Conservation (phyloP, 75 land plant species). For the Sequoiadendron giganteum region DNA sequence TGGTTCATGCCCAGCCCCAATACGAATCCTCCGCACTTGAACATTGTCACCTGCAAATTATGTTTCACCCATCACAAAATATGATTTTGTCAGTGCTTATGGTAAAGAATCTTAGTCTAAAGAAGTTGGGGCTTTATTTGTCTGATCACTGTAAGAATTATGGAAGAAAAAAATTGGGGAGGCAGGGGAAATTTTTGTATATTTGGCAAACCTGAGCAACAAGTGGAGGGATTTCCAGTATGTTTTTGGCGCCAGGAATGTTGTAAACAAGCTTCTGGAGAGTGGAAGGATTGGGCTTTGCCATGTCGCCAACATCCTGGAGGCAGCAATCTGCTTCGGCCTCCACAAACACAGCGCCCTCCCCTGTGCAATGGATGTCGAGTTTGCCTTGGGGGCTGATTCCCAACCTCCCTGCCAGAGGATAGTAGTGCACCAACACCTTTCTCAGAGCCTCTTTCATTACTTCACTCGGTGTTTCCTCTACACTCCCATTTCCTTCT, state of each 20-base stretch:
- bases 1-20: slow-evolving; percentile 83
- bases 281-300: slow-evolving; percentile 66
- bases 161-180: too few relatives aligned
- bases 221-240: slow-evolving; percentile 76
- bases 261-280: slow-evolving; percentile 85
- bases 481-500: slow-evolving; percentile 11
- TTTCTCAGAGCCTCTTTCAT: slow-evolving; percentile 60
- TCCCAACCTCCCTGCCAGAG: slow-evolving; percentile 81
- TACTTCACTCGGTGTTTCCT: slow-evolving; percentile 41
- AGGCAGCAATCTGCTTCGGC: slow-evolving; percentile 63
- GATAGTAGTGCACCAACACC: slow-evolving; percentile 69
- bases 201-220: slow-evolving; percentile 63
- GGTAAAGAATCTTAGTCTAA: too few relatives aligned
- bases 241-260: slow-evolving; percentile 67
- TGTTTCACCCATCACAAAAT: not conserved
- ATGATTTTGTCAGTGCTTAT: too few relatives aligned
- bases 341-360: slow-evolving; percentile 91
- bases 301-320: slow-evolving; percentile 68
- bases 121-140: too few relatives aligned
- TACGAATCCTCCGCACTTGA: slow-evolving; percentile 81
- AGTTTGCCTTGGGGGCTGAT: slow-evolving; percentile 75
- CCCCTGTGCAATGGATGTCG: slow-evolving; percentile 63
- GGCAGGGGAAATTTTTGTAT: not conserved
- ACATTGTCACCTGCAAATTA: slow-evolving; percentile 56
- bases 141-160: too few relatives aligned